Conservation (phyloP, 1,139 yeast species). For the Eremothecium gossypii region DNA sequence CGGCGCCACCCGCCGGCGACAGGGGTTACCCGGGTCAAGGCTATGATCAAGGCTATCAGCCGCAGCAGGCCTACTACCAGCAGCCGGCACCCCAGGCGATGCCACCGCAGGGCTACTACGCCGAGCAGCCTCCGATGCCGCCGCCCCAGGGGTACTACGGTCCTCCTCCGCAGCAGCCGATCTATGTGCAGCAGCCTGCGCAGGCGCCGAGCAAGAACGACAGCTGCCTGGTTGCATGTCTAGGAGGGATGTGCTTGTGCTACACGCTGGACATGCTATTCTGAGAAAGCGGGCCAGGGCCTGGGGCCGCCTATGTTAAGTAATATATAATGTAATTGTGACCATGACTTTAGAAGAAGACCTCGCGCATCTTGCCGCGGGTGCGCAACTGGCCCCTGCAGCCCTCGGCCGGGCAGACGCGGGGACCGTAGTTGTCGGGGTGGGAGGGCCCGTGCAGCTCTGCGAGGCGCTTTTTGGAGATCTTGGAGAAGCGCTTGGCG, state of each 20-base stretch:
- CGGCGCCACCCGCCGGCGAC: conserved; percentile 8
- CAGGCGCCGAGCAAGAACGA: conserved; percentile 32
- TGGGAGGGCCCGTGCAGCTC: conserved; percentile 26
- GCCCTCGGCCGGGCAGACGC: conserved; percentile 23
- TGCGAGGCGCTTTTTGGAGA: conserved; percentile 17
- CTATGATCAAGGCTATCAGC: conserved; percentile 8
- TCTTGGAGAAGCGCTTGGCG: conserved; percentile 19
- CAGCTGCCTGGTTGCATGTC: conserved; percentile 58
- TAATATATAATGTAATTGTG: neutral
- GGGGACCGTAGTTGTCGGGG: conserved; percentile 31
- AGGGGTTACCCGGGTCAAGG: conserved; percentile 4
- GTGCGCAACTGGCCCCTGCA: conserved; percentile 23
- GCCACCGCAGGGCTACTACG: conserved; percentile 22
- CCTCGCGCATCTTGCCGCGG: conserved; percentile 25
- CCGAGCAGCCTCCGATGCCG: conserved; percentile 26
- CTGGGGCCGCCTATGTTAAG: too few species aligned
- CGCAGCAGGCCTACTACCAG: conserved; percentile 14
- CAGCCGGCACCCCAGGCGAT: conserved; percentile 12
- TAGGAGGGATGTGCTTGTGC: conserved; percentile 66
- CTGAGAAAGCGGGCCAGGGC: conserved; percentile 24
- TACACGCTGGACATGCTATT: conserved; percentile 63
- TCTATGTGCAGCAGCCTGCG: conserved; percentile 54
- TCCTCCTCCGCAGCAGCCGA: conserved; percentile 53
- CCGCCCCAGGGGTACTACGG: conserved; percentile 33
- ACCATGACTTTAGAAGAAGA: conserved; percentile 19